Evolutionary conservation across 805 yeast genomes (phyloP).

Genomic region (Wickerhamomyces chaumierensis): DNA sequence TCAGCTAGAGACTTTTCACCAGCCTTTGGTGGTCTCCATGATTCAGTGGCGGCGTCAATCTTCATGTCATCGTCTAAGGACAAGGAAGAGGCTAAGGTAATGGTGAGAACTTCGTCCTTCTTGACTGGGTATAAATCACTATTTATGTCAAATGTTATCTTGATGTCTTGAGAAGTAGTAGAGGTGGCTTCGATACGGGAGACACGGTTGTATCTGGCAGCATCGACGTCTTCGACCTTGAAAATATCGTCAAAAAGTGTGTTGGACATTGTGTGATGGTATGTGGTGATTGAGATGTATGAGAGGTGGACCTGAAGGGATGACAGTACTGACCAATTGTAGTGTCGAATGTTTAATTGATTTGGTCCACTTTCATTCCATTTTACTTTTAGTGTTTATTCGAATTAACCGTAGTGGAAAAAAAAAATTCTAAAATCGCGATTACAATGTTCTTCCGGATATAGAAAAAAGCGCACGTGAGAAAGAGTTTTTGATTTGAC

Average conservation of each 20-base stretch:
- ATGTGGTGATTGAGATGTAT: too few relatives aligned
- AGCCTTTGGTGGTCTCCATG: conserved; percentile 54
- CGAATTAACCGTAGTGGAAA: too few relatives aligned
- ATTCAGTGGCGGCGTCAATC: conserved; percentile 30
- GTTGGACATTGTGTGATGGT: conserved; percentile 38
- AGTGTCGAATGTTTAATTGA: too few relatives aligned
- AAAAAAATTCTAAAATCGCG: too few relatives aligned
- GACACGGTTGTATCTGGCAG: conserved; percentile 87
- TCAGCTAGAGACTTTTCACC: conserved; percentile 85
- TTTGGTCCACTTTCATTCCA: too few relatives aligned
- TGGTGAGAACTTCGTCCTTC: conserved; percentile 65
- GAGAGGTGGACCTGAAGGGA: too few relatives aligned
- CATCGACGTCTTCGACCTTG: conserved; percentile 71
- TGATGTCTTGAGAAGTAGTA: conserved; percentile 68
- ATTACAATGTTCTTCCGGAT: too few relatives aligned
- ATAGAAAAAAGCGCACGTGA: too few relatives aligned
- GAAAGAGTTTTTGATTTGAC: too few relatives aligned
- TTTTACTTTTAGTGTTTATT: too few relatives aligned
- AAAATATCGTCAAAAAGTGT: conserved; percentile 91
- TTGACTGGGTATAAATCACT: conserved; percentile 84
- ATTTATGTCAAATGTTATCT: conserved; percentile 81
- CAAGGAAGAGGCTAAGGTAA: conserved; percentile 75
- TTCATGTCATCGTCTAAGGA: conserved; percentile 37
- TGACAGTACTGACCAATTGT: too few relatives aligned
- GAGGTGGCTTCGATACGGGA: conserved; percentile 82